A percentile compares a stretch with the other conserved stretches of the same genome.
Conservation (phyloP, 140 eudicot species). For the Anethum foeniculum region DNA sequence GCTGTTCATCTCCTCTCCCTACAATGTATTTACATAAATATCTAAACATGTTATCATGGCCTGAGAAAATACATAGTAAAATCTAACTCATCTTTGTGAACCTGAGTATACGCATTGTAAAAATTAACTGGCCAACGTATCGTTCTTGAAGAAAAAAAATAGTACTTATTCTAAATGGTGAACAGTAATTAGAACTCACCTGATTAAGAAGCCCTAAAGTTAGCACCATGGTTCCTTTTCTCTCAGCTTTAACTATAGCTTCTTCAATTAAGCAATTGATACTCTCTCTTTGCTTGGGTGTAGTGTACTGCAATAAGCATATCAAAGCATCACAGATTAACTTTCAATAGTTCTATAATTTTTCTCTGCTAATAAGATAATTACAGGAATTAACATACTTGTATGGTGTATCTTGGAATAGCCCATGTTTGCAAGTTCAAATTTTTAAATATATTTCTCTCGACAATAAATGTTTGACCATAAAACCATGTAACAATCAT, state of each 20-base stretch:
- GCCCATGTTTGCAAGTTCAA: slow-evolving; percentile 69
- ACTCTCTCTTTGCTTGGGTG: slow-evolving; percentile 45
- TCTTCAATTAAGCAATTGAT: slow-evolving; percentile 50
- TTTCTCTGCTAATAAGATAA: background rate
- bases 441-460: slow-evolving; percentile 46
- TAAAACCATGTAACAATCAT: slow-evolving; percentile 39
- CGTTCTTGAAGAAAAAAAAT: background rate
- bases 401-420: slow-evolving; percentile 36
- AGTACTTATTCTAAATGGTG: background rate
- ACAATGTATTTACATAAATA: background rate
- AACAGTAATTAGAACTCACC: slow-evolving; percentile 10
- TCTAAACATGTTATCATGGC: background rate
- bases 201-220: slow-evolving; percentile 60
- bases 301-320: slow-evolving; percentile 27
- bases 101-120: background rate
- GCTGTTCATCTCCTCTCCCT: slow-evolving; percentile 47
- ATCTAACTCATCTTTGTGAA: background rate
- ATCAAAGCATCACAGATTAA: background rate
- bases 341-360: background rate
- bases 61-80: background rate
- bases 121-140: background rate
- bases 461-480: slow-evolving; percentile 50
- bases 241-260: slow-evolving; percentile 50
- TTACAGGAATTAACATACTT: background rate
- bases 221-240: slow-evolving; percentile 40